These are phyloP conservation scores for Trichoderma harzianum DNA, from an alignment of 2,329 filamentous ascomycete species.

Conservation along the genomic window DNA sequence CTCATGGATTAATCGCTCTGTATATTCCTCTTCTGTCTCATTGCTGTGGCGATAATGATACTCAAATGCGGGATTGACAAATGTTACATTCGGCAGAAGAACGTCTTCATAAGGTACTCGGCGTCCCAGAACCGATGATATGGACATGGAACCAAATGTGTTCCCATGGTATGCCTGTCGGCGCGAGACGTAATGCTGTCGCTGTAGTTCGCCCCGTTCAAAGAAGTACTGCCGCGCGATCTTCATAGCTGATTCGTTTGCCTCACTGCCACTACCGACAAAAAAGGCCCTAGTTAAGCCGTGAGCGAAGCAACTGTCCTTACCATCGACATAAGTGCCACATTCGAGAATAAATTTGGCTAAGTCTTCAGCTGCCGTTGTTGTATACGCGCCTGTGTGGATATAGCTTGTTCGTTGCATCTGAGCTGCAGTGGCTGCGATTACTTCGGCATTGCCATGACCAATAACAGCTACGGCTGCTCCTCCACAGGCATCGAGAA, in stretches of 20 bases:
- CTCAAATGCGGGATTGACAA: neutral
- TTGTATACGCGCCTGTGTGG: conserved; percentile 28
- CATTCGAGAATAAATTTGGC: conserved; percentile 26
- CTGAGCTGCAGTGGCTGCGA: conserved; percentile 52
- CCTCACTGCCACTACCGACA: conserved; percentile 26
- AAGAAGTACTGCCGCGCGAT: conserved; percentile 44
- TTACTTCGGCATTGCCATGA: conserved; percentile 55
- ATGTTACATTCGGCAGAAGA: neutral
- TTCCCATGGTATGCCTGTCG: conserved; percentile 27
- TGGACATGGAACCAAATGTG: neutral
- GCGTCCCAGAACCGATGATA: neutral
- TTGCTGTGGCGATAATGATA: neutral
- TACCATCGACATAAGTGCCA: neutral
- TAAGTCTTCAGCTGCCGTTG: conserved; percentile 28
- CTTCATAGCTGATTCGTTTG: conserved; percentile 45
- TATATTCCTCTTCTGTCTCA: neutral
- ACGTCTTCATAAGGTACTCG: neutral
- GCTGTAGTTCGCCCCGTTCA: conserved; percentile 31
- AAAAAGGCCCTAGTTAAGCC: conserved; percentile 7
- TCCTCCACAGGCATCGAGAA: conserved; percentile 2
- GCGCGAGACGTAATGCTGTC: conserved; percentile 38
- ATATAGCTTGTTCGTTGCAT: conserved; percentile 39
- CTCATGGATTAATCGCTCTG: neutral
- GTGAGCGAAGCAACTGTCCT: neutral
- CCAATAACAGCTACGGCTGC: conserved; percentile 61